phyloP scores from a whole-genome alignment of 2,329 filamentous ascomycete genomes.

The Fusarium temperatum region DNA sequence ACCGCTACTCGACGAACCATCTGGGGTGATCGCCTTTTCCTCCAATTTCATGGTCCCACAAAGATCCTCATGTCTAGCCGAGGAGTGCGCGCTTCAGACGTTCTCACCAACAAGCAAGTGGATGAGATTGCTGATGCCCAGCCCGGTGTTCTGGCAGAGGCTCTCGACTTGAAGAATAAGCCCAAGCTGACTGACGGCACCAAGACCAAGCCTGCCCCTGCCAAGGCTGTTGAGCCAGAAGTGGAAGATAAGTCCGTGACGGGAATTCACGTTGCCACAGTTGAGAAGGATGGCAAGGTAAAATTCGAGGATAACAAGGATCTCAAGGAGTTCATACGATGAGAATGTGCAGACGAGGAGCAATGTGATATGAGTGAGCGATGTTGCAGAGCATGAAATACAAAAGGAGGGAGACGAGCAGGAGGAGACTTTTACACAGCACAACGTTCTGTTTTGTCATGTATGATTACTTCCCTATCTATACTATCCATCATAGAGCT shows the following conservation, averaged over 20 bases:
- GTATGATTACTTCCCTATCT: conserved; percentile 21
- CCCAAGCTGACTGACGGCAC: conserved; percentile 40
- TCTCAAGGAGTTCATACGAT: conserved; percentile 64
- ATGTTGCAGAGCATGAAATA: conserved; percentile 4
- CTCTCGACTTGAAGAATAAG: conserved; percentile 58
- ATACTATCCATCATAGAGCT: conserved; percentile 25
- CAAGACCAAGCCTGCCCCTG: conserved; percentile 38
- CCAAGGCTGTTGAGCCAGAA: conserved; percentile 31
- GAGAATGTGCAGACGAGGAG: neutral
- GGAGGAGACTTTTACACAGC: neutral
- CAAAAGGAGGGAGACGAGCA: conserved; percentile 5
- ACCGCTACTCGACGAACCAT: conserved; percentile 84
- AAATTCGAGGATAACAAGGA: conserved; percentile 69
- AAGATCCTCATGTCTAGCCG: conserved; percentile 90
- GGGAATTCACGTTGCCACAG: conserved; percentile 64
- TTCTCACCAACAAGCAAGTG: conserved; percentile 79
- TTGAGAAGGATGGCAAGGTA: conserved; percentile 71
- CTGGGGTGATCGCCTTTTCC: conserved; percentile 92
- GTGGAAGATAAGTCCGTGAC: conserved; percentile 50
- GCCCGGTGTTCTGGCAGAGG: conserved; percentile 72
- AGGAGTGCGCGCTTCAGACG: conserved; percentile 80
- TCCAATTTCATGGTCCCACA: conserved; percentile 87
- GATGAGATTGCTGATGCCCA: conserved; percentile 90
- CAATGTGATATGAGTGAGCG: conserved; percentile 2
- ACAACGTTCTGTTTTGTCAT: conserved; percentile 13